phyloP scores from a whole-genome alignment of 2,329 filamentous ascomycete genomes.

The Mycogone perniciosa region DNA sequence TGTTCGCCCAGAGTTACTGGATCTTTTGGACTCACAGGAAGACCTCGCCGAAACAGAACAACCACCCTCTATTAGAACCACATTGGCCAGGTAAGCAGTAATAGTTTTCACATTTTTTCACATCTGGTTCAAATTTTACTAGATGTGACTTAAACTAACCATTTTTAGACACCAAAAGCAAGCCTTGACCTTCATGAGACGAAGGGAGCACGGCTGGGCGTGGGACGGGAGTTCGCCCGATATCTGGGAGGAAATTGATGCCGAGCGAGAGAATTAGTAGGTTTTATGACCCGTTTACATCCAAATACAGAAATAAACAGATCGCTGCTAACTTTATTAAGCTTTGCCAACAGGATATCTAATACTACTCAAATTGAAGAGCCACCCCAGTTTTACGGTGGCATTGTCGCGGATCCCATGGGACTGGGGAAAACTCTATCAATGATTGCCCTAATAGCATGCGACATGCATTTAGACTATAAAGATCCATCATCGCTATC shows the following conservation, averaged over 20 bases:
- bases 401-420: slow-evolving; percentile 42
- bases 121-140: no score
- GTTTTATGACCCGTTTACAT: no score
- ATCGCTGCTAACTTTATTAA: slow-evolving; percentile 8
- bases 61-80: neutral
- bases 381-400: slow-evolving; percentile 33
- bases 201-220: slow-evolving; percentile 32
- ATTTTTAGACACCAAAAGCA: slow-evolving; percentile 35
- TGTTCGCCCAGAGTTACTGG: neutral
- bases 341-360: slow-evolving; percentile 31
- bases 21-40: neutral
- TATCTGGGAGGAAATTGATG: slow-evolving; percentile 28
- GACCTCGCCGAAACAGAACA: neutral
- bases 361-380: slow-evolving; percentile 21
- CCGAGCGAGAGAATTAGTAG: slow-evolving; percentile 9
- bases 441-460: slow-evolving; percentile 36
- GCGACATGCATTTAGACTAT: slow-evolving; percentile 7
- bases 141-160: neutral
- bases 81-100: neutral
- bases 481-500: neutral
- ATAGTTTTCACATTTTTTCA: neutral
- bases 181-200: slow-evolving; percentile 37
- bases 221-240: slow-evolving; percentile 22
- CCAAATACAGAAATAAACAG: no score
- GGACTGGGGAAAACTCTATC: slow-evolving; percentile 40